phyloP scores from a whole-genome alignment of 805 yeast genomes.

The Metschnikowia koreensis region DNA sequence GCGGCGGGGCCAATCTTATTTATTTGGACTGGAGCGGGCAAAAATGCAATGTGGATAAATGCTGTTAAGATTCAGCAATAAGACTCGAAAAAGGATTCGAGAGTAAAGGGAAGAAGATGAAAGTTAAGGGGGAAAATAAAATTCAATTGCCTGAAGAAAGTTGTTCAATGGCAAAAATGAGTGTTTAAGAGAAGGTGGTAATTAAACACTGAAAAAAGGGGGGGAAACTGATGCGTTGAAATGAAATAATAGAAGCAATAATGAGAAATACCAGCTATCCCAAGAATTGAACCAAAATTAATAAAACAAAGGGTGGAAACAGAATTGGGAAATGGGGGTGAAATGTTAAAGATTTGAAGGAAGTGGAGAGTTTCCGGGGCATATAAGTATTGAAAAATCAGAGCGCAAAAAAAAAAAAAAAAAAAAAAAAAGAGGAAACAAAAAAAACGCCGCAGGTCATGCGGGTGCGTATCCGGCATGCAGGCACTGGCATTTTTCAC shows the following conservation, averaged over 20 bases:
- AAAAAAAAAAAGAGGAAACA: slow-evolving; percentile 4
- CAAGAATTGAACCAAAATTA: slow-evolving; percentile 5
- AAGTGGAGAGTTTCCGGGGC: slow-evolving; percentile 1
- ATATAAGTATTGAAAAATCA: slow-evolving; percentile 7
- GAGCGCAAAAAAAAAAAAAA: slow-evolving; percentile 6
- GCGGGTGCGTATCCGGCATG: slow-evolving; percentile 6
- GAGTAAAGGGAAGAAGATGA: neutral
- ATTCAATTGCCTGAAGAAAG: neutral
- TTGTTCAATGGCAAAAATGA: neutral
- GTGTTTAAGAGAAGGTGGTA: too few relatives aligned
- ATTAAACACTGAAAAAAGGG: neutral
- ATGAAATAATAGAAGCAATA: neutral
- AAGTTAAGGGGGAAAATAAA: neutral
- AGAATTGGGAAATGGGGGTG: neutral
- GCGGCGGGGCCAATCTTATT: too few relatives aligned
- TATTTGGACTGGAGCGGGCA: too few relatives aligned
- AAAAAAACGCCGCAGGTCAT: slow-evolving; percentile 7
- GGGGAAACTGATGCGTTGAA: neutral
- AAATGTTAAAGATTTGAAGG: neutral
- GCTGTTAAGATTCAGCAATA: neutral
- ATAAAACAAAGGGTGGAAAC: neutral
- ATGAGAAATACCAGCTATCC: slow-evolving; percentile 9
- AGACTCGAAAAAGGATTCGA: neutral
- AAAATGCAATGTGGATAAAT: neutral
- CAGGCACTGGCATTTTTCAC: neutral